Percentiles rank a stretch among this genome's conserved stretches.
phyloP scores from a whole-genome alignment of 1,284 basidiomycete genomes.

The Ustilago crameri region DNA sequence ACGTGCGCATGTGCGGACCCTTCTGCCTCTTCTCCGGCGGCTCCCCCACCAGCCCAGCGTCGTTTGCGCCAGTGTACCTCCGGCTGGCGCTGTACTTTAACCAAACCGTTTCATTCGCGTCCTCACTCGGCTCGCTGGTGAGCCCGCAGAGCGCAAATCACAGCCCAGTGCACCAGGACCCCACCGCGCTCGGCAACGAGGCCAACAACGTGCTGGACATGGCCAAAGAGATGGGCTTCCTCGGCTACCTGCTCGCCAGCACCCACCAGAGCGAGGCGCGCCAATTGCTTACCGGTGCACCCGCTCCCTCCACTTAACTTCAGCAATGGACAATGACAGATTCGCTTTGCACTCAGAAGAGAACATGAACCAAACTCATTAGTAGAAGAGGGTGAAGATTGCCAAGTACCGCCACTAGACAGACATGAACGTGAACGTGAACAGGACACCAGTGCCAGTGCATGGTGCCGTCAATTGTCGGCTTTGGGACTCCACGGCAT shows the following conservation, averaged over 20 bases:
- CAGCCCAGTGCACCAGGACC: conserved; percentile 16
- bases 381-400: no score
- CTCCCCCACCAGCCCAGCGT: conserved; percentile 4
- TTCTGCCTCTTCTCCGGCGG: conserved; percentile 40
- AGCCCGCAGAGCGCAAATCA: conserved; percentile 4
- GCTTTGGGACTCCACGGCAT: conserved; percentile 34
- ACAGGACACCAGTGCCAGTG: no score
- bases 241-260: conserved; percentile 33
- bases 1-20: conserved; percentile 44
- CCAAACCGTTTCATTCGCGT: conserved; percentile 25
- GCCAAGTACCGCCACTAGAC: no score
- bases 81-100: conserved; percentile 35
- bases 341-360: no score
- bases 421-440: no score
- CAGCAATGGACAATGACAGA: no score
- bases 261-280: conserved; percentile 28
- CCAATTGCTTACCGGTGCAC: conserved; percentile 19
- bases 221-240: conserved; percentile 26
- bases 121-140: conserved; percentile 26
- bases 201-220: conserved; percentile 32
- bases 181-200: conserved; percentile 16
- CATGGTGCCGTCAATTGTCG: no score
- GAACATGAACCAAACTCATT: no score
- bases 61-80: conserved; percentile 36
- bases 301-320: no score